These are phyloP conservation scores for Gonapodya prolifera DNA, from an alignment of 192 early-diverging fungal genomes.

Conservation along the genomic window DNA sequence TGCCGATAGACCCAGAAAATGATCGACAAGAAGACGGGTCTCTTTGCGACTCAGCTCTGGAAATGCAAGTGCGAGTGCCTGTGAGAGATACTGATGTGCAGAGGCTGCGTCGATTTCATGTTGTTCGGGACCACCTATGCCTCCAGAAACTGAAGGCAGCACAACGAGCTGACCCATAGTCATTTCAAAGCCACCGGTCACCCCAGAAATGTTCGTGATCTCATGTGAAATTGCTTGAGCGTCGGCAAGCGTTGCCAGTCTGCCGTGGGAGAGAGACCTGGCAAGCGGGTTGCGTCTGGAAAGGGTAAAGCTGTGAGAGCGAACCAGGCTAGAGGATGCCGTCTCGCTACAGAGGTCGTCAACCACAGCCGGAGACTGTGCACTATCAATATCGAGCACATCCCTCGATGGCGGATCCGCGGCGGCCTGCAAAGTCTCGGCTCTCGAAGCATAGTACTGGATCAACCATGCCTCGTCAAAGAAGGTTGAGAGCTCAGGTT, in stretches of 20 bases:
- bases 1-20: not conserved
- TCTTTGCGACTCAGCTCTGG: not conserved
- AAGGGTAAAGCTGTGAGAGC: not conserved
- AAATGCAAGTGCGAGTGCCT: not conserved
- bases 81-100: not conserved
- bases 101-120: not conserved
- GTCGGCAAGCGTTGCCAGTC: not conserved
- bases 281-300: not conserved
- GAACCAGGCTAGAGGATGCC: not conserved
- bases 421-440: not conserved
- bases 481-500: not conserved
- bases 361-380: not conserved
- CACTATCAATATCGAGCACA: not conserved
- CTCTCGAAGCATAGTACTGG: not conserved
- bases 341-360: not conserved
- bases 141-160: not conserved
- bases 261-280: not conserved
- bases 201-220: too few species aligned
- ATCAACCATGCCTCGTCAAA: not conserved
- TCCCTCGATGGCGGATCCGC: not conserved
- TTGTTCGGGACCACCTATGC: not conserved
- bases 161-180: not conserved
- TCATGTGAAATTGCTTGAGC: not conserved
- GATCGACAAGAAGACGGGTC: not conserved
- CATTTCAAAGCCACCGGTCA: not conserved